phyloP scores from a whole-genome alignment of 192 early-diverging fungal genomes.

The Dimargaris cristalligena region DNA sequence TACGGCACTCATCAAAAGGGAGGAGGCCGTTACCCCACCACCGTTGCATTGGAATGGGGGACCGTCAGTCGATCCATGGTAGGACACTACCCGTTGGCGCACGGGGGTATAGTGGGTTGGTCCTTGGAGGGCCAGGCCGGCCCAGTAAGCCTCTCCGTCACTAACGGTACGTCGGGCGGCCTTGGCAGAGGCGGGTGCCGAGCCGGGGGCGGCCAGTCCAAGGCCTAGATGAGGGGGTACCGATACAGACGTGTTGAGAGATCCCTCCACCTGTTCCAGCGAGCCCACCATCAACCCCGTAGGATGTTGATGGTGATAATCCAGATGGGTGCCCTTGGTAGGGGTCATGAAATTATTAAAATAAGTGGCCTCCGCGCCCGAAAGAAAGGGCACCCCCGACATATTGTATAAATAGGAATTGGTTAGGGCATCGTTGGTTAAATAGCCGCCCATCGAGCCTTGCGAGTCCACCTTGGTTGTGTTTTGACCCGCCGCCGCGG shows the following conservation, averaged over 20 bases:
- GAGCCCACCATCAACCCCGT: neutral
- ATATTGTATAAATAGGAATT: neutral
- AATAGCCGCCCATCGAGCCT: neutral
- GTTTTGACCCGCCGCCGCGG: neutral
- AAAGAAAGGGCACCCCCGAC: too few relatives aligned
- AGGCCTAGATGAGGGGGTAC: neutral
- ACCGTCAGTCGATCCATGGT: neutral
- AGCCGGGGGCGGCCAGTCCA: neutral
- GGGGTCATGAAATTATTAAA: neutral
- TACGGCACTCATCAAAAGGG: neutral
- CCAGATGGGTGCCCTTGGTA: neutral
- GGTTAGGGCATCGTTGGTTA: neutral
- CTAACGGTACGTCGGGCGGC: neutral
- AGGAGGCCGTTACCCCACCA: neutral
- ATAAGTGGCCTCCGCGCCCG: neutral
- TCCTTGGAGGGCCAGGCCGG: conserved; percentile 1
- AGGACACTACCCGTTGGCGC: neutral
- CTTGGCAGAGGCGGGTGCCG: neutral
- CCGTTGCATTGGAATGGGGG: too few relatives aligned
- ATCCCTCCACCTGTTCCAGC: too few relatives aligned
- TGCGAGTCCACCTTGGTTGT: neutral
- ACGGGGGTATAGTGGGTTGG: neutral
- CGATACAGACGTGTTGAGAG: neutral
- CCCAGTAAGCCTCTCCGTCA: conserved; percentile 6
- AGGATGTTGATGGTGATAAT: too few relatives aligned